phyloP scores from a whole-genome alignment of 2,329 filamentous ascomycete species.

The Aphanocladium album region DNA sequence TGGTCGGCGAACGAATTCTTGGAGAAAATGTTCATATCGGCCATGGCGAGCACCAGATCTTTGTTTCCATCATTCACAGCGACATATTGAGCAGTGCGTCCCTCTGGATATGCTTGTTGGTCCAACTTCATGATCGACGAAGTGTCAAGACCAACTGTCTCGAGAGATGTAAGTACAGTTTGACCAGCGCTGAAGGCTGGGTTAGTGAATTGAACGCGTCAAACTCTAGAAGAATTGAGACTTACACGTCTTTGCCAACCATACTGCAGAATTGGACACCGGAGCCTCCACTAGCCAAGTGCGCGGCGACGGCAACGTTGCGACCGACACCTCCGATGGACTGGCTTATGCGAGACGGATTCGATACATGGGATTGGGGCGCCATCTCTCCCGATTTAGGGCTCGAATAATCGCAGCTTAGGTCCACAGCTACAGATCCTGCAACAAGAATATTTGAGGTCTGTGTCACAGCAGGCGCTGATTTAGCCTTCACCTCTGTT shows the following conservation, averaged over 20 bases:
- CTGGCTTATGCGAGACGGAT: conserved; percentile 74
- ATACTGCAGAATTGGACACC: conserved; percentile 73
- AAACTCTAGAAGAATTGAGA: not conserved
- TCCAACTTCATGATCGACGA: conserved; percentile 56
- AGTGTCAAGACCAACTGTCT: conserved; percentile 58
- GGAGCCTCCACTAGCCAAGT: conserved; percentile 54
- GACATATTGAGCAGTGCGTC: conserved; percentile 83
- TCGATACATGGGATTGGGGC: conserved; percentile 71
- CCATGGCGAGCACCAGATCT: conserved; percentile 87
- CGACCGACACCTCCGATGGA: conserved; percentile 87
- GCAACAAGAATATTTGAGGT: conserved; percentile 63
- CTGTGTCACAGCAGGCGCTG: not conserved
- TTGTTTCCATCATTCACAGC: conserved; percentile 81
- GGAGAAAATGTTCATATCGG: conserved; percentile 87
- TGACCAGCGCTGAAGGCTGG: conserved; percentile 57
- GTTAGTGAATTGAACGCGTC: conserved; percentile 1
- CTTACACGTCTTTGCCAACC: conserved; percentile 71
- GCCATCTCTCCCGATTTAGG: conserved; percentile 24
- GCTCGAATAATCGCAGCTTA: conserved; percentile 69
- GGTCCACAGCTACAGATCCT: conserved; percentile 83
- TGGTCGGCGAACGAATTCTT: conserved; percentile 45
- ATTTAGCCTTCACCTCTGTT: not conserved
- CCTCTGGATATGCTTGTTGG: conserved; percentile 42
- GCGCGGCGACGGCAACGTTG: conserved; percentile 83
- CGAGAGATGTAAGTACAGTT: conserved; percentile 63